A percentile compares a stretch with the other conserved stretches of the same genome.
Conservation (phyloP, 1,139 yeast species). For the Candida albicans region DNA sequence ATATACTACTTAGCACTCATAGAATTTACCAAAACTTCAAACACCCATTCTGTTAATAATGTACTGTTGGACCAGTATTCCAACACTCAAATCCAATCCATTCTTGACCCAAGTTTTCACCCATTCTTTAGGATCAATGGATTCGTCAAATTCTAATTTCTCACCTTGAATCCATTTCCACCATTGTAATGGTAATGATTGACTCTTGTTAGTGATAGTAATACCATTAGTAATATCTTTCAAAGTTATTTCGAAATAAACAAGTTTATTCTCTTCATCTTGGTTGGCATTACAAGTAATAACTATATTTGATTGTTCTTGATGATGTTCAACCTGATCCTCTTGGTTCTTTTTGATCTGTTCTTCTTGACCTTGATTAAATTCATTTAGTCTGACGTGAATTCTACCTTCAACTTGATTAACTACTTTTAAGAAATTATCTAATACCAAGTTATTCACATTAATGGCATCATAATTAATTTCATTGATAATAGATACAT, state of each 20-base stretch:
- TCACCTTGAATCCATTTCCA: slow-evolving; percentile 74
- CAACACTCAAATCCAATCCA: slow-evolving; percentile 76
- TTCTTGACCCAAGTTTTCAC: slow-evolving; percentile 89
- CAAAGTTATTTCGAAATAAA: slow-evolving; percentile 48
- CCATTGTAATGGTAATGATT: slow-evolving; percentile 90
- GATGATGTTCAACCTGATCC: slow-evolving; percentile 11
- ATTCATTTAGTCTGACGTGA: slow-evolving; percentile 54
- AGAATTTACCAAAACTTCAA: slow-evolving; percentile 15
- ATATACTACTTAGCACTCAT: too few relatives aligned
- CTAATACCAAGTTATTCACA: slow-evolving; percentile 62
- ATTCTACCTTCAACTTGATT: slow-evolving; percentile 91
- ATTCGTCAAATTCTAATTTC: slow-evolving; percentile 19
- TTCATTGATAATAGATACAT: slow-evolving; percentile 68
- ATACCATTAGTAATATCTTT: slow-evolving; percentile 79
- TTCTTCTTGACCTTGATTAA: slow-evolving; percentile 37
- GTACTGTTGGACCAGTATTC: slow-evolving; percentile 86
- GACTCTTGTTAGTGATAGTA: slow-evolving; percentile 74
- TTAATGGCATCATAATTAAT: slow-evolving; percentile 61
- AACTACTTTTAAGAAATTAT: slow-evolving; percentile 80
- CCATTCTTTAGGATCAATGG: slow-evolving; percentile 89
- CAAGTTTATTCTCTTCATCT: slow-evolving; percentile 25
- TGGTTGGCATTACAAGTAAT: slow-evolving; percentile 7
- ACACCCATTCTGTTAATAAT: slow-evolving; percentile 90
- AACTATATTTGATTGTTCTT: slow-evolving; percentile 13
- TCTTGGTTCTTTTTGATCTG: neutral